A percentile compares a stretch with the other conserved stretches of the same genome.
Evolutionary conservation across 1,284 basidiomycete genomes (phyloP).

Genomic region (Ceratobasidium sp.): DNA sequence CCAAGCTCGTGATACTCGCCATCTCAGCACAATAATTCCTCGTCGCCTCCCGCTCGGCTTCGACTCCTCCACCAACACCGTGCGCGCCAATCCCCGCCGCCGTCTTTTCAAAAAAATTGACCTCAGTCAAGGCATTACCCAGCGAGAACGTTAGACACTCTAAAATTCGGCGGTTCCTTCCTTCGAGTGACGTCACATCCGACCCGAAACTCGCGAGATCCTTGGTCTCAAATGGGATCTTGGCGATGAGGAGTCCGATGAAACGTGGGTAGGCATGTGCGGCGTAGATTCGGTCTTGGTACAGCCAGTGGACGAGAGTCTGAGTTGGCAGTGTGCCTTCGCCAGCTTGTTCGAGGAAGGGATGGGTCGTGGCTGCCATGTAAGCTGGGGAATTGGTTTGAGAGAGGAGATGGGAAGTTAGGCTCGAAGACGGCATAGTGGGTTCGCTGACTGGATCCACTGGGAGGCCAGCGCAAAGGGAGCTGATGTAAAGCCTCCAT

Average conservation of each 20-base stretch:
- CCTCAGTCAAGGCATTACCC: conserved; percentile 68
- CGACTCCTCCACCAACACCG: conserved; percentile 55
- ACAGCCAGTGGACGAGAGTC: conserved; percentile 68
- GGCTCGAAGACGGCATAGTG: conserved; percentile 18
- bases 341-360: conserved; percentile 67
- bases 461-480: not conserved
- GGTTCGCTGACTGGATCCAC: not conserved
- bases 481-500: not conserved
- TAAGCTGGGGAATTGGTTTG: conserved; percentile 53
- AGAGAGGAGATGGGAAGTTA: conserved; percentile 27
- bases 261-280: conserved; percentile 72
- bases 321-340: conserved; percentile 60
- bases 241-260: conserved; percentile 65
- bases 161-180: conserved; percentile 61
- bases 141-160: conserved; percentile 64
- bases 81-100: conserved; percentile 61
- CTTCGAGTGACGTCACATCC: conserved; percentile 54
- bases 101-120: conserved; percentile 68
- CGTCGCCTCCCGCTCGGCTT: conserved; percentile 69
- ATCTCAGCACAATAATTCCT: conserved; percentile 77
- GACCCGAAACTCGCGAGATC: conserved; percentile 47
- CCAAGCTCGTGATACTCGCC: conserved; percentile 62
- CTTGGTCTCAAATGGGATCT: conserved; percentile 60
- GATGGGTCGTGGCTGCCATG: conserved; percentile 63
- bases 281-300: conserved; percentile 77